phyloP scores from a whole-genome alignment of 2,329 filamentous ascomycete genomes.

The Lachnellula subtilissima region DNA sequence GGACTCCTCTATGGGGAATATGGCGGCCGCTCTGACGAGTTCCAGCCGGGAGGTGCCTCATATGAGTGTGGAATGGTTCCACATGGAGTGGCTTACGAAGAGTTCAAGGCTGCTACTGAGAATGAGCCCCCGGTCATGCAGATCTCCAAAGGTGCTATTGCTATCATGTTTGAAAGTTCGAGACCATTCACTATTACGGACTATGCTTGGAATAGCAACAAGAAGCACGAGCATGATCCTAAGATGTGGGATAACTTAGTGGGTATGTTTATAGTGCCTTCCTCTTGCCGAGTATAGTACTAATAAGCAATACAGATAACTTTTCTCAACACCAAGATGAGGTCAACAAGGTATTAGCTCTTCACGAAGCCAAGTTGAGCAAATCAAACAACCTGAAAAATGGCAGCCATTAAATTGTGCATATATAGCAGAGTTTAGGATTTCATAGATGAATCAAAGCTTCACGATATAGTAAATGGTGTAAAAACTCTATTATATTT shows the following conservation, averaged over 20 bases:
- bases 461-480: too few relatives aligned
- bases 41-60: conserved; percentile 42
- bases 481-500: too few relatives aligned
- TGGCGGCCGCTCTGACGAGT: conserved; percentile 63
- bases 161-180: conserved; percentile 48
- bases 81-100: conserved; percentile 44
- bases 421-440: too few relatives aligned
- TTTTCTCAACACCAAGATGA: too few relatives aligned
- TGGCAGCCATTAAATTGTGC: too few relatives aligned
- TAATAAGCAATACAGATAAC: too few relatives aligned
- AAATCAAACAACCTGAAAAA: too few relatives aligned
- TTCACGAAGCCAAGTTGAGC: too few relatives aligned
- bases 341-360: too few relatives aligned
- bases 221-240: conserved; percentile 41
- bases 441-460: too few relatives aligned
- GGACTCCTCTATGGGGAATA: conserved; percentile 41
- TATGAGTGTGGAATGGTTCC: conserved; percentile 41
- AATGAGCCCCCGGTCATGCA: conserved; percentile 42
- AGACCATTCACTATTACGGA: conserved; percentile 54
- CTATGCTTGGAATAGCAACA: conserved; percentile 42
- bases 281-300: too few relatives aligned
- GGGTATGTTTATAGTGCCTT: conserved; percentile 39
- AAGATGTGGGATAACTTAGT: conserved; percentile 52
- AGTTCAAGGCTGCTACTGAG: conserved; percentile 43
- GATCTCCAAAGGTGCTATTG: conserved; percentile 43